Evolutionary conservation across 345 rosid species (phyloP).

Genomic region (Excoecaria agallocha): DNA sequence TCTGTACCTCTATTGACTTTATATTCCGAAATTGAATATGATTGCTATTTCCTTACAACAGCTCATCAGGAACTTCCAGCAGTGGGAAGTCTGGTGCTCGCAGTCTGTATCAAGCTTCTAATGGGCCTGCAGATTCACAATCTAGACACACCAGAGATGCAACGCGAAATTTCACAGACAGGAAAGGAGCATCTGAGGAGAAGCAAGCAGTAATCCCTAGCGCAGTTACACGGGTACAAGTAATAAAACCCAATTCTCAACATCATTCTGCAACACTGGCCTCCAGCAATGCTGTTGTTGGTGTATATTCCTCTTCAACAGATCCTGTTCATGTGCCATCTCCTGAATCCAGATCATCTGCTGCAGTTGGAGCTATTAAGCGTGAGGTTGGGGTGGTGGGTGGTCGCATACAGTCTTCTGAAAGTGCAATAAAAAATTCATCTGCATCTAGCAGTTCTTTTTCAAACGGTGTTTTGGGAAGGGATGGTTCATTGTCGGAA

Average conservation of each 20-base stretch:
- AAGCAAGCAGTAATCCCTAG: slow-evolving; percentile 25
- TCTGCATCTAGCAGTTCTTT: slow-evolving; percentile 41
- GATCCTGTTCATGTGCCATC: slow-evolving; percentile 98
- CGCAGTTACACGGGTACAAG: slow-evolving; percentile 35
- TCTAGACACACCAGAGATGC: slow-evolving; percentile 32
- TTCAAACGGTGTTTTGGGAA: slow-evolving; percentile 47
- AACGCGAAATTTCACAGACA: slow-evolving; percentile 27
- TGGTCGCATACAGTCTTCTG: slow-evolving; percentile 55
- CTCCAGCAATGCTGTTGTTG: slow-evolving; percentile 67
- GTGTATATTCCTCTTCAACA: slow-evolving; percentile 78
- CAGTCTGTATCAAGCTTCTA: slow-evolving; percentile 34
- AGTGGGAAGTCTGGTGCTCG: slow-evolving; percentile 36
- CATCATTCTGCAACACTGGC: slow-evolving; percentile 36
- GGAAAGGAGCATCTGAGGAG: slow-evolving; percentile 37
- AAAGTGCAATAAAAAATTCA: slow-evolving; percentile 46
- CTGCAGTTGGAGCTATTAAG: slow-evolving; percentile 80
- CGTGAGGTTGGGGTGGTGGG: slow-evolving; percentile 91
- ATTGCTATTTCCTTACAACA: slow-evolving; percentile 22
- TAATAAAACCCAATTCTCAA: slow-evolving; percentile 36
- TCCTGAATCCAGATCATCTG: slow-evolving; percentile 72
- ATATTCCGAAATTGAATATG: slow-evolving; percentile 5
- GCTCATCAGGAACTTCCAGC: slow-evolving; percentile 39
- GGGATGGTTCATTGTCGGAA: slow-evolving; percentile 46
- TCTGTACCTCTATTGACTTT: not conserved
- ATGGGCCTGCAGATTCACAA: slow-evolving; percentile 32